Percentiles rank a stretch among this genome's conserved stretches.
Evolutionary conservation across 164 flowering plant genomes (phyloP).

Genomic region (Amborella trichopoda): DNA sequence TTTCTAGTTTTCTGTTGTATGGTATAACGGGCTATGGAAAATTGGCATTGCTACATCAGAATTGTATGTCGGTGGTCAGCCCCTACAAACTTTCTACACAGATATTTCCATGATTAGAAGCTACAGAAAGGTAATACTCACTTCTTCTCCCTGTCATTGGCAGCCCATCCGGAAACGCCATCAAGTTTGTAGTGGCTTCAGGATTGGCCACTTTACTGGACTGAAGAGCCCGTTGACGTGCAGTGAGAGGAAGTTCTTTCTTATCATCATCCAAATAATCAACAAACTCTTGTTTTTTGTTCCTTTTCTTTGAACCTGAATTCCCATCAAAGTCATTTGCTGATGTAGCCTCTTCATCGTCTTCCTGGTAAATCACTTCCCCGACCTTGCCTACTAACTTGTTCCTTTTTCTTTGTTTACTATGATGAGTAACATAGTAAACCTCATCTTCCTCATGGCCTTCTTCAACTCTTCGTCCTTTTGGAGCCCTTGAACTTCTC

Average conservation of each 20-base stretch:
- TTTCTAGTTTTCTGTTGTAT: too few species aligned
- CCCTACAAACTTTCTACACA: too few species aligned
- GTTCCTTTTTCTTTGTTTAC: conserved; percentile 2
- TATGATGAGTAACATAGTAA: conserved; percentile 2
- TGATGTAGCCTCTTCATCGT: conserved; percentile 5
- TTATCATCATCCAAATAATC: conserved; percentile 3
- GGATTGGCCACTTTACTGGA: conserved; percentile 5
- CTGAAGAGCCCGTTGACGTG: conserved; percentile 13
- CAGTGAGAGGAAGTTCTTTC: conserved; percentile 9
- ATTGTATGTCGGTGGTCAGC: too few species aligned
- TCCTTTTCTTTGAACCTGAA: conserved; percentile 3
- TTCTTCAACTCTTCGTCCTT: not conserved
- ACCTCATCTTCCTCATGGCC: not conserved
- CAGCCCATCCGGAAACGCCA: conserved; percentile 9
- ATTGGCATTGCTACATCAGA: too few species aligned
- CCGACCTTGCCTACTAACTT: not conserved
- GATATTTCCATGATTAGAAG: not conserved
- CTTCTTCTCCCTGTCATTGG: conserved; percentile 4
- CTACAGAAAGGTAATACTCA: conserved; percentile 1
- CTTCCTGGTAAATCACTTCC: not conserved
- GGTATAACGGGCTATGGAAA: too few species aligned
- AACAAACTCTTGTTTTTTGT: conserved; percentile 4
- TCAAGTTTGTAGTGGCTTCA: not conserved
- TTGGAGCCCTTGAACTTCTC: conserved; percentile 1
- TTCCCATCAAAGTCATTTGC: too few species aligned